Evolutionary conservation across 257 asterid genomes (phyloP).

Genomic region (Buddleja alternifolia): DNA sequence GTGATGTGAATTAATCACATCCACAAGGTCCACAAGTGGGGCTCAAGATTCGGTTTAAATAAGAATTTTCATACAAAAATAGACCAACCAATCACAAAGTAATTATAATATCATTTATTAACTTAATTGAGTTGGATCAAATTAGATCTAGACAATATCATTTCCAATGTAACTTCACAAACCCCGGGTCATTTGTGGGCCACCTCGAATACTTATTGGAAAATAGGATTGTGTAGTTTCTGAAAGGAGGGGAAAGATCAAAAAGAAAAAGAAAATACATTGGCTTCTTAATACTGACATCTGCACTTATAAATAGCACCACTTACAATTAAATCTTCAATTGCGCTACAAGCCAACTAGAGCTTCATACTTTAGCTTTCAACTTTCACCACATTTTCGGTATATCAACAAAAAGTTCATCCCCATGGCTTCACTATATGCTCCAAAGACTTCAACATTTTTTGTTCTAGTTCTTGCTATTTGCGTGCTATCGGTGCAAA

Average conservation of each 20-base stretch:
- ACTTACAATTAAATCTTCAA: not conserved
- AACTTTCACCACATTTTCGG: conserved; percentile 1
- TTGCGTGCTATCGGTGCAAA: conserved; percentile 18
- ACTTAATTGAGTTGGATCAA: too few species aligned
- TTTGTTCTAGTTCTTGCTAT: conserved; percentile 38
- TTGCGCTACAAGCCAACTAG: not conserved
- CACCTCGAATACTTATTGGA: conserved; percentile 1
- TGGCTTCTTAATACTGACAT: not conserved
- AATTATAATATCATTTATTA: too few species aligned
- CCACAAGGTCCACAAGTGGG: too few species aligned
- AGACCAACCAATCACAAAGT: too few species aligned
- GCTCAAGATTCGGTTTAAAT: too few species aligned
- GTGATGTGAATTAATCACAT: too few species aligned
- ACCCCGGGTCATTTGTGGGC: not conserved
- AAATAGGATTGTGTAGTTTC: conserved; percentile 23
- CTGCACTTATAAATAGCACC: conserved; percentile 29
- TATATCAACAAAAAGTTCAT: not conserved
- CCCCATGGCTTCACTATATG: conserved; percentile 45
- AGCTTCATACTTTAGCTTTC: not conserved
- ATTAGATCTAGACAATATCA: too few species aligned
- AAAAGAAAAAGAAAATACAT: not conserved
- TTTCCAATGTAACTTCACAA: not conserved
- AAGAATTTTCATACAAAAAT: too few species aligned
- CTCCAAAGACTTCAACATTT: conserved; percentile 23
- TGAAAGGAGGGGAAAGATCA: too few species aligned